Base-by-base conservation (phyloP, 257 asterid species). In the Phtheirospermum japonicum region DNA sequence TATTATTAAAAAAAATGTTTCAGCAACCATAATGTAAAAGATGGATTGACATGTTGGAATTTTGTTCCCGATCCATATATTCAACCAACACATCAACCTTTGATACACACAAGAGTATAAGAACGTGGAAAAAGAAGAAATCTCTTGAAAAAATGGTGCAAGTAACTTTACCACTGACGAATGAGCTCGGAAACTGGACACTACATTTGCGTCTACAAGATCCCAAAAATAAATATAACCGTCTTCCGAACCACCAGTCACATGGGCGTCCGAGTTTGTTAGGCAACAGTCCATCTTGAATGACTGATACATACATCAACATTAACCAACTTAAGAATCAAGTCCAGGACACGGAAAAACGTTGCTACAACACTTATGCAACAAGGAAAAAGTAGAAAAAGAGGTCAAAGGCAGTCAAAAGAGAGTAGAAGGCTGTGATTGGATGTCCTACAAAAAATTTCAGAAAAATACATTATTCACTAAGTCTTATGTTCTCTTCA, bases 211-310 rank as follows among this genome's bases (percentile, higher is more conserved):
- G 75, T 92, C 97, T 45, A 92, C 98, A 69, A 92, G 88, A 79
- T 92, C 98, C 98, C 98, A 92, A 69, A 78, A 84, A 73, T 88
- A 92, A 58, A 91, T 71, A 65, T 72, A 76, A 61, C 98, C 98
- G 71, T 91, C 96, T 80, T 91, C 96, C 6, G 98, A 91, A 63
- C 98, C 97, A 51, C 98, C 95, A 66, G 85, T 71, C 33, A 88
- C 95, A 77, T 91, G 82, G 11, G 98, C 95, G 45, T 91, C 96
- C 13, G 87, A 75, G 83, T 91, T 91, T 58, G 98, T 82, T 61
- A 91, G 83, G 79, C 98, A 86, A 79, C 98, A 84, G 69, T 91
- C 98, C 87, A 82, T 83, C 77, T 91, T 91, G 78, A 83, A 88
- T 54, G 97, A 84, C 96, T 91, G 83, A 59, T 68, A 13, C 61